Evolutionary conservation across 1,139 yeast genomes (phyloP).

Genomic region (Suhomyces atakaporum): DNA sequence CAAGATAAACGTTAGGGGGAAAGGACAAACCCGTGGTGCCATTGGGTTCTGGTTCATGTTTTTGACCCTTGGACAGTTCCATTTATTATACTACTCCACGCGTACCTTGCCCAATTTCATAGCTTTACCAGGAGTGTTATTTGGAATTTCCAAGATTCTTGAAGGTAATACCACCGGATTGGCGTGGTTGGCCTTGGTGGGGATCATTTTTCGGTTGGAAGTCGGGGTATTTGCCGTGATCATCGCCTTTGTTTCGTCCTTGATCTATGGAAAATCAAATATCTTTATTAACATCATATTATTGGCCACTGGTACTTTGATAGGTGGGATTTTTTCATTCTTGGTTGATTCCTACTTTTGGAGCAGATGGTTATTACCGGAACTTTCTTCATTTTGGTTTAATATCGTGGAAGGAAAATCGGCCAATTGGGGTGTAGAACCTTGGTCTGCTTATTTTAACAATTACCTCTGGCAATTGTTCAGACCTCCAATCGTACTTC

Average conservation of each 20-base stretch:
- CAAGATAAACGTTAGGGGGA: slow-evolving; percentile 22
- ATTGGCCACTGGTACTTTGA: slow-evolving; percentile 52
- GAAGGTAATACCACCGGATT: slow-evolving; percentile 57
- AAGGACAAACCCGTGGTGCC: slow-evolving; percentile 20
- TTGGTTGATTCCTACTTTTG: slow-evolving; percentile 77
- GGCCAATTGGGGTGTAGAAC: slow-evolving; percentile 82
- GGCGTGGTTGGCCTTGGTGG: slow-evolving; percentile 59
- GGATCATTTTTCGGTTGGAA: slow-evolving; percentile 74
- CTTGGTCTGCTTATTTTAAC: slow-evolving; percentile 65
- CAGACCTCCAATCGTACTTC: slow-evolving; percentile 63
- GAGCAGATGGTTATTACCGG: slow-evolving; percentile 64
- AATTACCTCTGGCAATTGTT: slow-evolving; percentile 48
- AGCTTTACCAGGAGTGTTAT: slow-evolving; percentile 72
- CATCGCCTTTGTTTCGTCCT: slow-evolving; percentile 47
- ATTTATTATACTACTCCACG: slow-evolving; percentile 71
- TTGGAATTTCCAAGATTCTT: slow-evolving; percentile 54
- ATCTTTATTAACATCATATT: slow-evolving; percentile 36
- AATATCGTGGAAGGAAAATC: slow-evolving; percentile 76
- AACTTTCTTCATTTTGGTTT: slow-evolving; percentile 66
- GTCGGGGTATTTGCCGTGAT: slow-evolving; percentile 56
- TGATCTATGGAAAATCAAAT: slow-evolving; percentile 47
- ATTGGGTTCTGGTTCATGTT: slow-evolving; percentile 61
- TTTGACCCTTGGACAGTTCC: slow-evolving; percentile 71
- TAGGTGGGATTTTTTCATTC: slow-evolving; percentile 54
- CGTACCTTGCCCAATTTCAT: slow-evolving; percentile 86